Evolutionary conservation across 2,329 filamentous ascomycete species (phyloP).

Genomic region (Incumbomyces lentus): DNA sequence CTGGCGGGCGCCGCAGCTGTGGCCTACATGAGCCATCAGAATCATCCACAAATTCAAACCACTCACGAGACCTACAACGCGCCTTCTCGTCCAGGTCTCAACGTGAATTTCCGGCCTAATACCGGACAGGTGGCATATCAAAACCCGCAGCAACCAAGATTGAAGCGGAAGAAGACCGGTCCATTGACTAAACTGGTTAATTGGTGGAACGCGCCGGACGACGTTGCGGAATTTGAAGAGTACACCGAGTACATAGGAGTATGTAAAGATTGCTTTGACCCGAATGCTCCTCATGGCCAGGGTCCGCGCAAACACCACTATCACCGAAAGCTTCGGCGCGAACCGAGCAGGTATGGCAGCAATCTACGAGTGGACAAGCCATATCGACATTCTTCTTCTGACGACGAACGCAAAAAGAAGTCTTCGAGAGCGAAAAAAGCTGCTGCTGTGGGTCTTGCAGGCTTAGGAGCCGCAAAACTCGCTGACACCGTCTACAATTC

Average conservation of each 20-base stretch:
- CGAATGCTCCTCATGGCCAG: conserved; percentile 44
- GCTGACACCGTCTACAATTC: conserved; percentile 44
- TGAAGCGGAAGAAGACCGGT: conserved; percentile 43
- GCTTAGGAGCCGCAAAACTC: conserved; percentile 42
- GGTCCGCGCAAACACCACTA: conserved; percentile 53
- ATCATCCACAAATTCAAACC: conserved; percentile 24
- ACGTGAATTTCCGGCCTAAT: conserved; percentile 12
- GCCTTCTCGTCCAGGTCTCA: conserved; percentile 5
- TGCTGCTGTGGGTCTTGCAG: conserved; percentile 42
- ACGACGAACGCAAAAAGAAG: conserved; percentile 36
- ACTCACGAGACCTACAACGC: conserved; percentile 25
- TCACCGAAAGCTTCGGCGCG: conserved; percentile 23
- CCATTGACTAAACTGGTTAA: conserved; percentile 47
- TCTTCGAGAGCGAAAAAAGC: conserved; percentile 39
- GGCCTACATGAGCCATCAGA: conserved; percentile 30
- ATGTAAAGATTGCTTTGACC: conserved; percentile 56
- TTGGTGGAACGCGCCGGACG: conserved; percentile 54
- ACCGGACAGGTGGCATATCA: conserved; percentile 18
- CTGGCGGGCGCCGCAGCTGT: conserved; percentile 32
- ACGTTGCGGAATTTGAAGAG: conserved; percentile 56
- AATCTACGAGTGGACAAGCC: conserved; percentile 46
- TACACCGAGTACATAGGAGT: conserved; percentile 58
- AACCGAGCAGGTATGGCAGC: conserved; percentile 27
- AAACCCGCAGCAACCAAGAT: conserved; percentile 12
- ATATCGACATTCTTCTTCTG: conserved; percentile 46